Conservation (phyloP, 129 eudicot genomes). For the Centaurea solstitialis region DNA sequence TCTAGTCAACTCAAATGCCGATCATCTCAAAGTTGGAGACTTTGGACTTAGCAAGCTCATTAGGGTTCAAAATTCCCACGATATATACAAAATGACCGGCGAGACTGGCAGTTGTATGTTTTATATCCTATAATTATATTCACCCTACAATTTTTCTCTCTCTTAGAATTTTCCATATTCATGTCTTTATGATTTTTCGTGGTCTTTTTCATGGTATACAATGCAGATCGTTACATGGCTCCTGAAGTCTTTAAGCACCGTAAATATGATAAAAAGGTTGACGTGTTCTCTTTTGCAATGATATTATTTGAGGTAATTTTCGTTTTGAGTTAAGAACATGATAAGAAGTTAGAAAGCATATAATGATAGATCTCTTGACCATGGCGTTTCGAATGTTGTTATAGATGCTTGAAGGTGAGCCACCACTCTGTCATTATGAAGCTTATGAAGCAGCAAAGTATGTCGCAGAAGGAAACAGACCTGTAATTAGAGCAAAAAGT, state of each 20-base stretch:
- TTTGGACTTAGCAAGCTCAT: slow-evolving; percentile 96
- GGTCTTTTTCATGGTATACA: slow-evolving; percentile 4
- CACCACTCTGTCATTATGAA: slow-evolving; percentile 76
- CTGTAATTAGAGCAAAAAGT: slow-evolving; percentile 67
- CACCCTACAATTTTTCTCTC: not conserved
- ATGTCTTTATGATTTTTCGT: not conserved
- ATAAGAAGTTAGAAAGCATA: not conserved
- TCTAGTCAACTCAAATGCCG: slow-evolving; percentile 88
- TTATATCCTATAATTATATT: slow-evolving; percentile 6
- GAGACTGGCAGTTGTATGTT: slow-evolving; percentile 99
- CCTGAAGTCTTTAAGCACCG: slow-evolving; percentile 98
- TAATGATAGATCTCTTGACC: slow-evolving; percentile 2
- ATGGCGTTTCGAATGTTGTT: slow-evolving; percentile 13
- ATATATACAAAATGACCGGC: slow-evolving; percentile 96
- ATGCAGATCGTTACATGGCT: slow-evolving; percentile 94
- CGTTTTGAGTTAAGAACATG: not conserved
- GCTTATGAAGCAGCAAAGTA: slow-evolving; percentile 95
- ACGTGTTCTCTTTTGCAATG: slow-evolving; percentile 97
- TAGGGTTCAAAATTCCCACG: slow-evolving; percentile 84
- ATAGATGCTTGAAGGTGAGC: slow-evolving; percentile 98
- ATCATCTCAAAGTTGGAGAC: slow-evolving; percentile 96
- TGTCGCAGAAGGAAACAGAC: slow-evolving; percentile 92
- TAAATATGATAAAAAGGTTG: slow-evolving; percentile 96
- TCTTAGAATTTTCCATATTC: not conserved
- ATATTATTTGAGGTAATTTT: slow-evolving; percentile 81